Conservation (phyloP, 2,329 filamentous ascomycete species). For the Sclerotinia trifoliorum region DNA sequence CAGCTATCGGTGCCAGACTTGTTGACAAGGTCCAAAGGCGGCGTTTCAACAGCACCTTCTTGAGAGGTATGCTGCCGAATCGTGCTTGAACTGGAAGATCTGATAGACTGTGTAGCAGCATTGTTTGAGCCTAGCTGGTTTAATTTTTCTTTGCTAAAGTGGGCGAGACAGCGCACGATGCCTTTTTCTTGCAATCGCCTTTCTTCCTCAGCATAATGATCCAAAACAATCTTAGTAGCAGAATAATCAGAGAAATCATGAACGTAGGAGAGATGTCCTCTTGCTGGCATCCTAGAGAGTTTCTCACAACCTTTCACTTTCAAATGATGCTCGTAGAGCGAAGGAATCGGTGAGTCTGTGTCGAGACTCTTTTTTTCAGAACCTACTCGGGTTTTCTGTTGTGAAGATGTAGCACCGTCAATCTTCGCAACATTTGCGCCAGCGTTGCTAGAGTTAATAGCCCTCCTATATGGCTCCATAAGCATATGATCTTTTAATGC, state of each 20-base stretch:
- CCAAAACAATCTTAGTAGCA: slow-evolving; percentile 31
- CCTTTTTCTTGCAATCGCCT: slow-evolving; percentile 18
- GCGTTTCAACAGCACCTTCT: background rate
- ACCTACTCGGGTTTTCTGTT: background rate
- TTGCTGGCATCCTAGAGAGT: slow-evolving; percentile 13
- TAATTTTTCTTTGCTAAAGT: background rate
- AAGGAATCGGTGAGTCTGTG: background rate
- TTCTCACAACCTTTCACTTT: slow-evolving; percentile 8
- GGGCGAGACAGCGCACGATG: background rate
- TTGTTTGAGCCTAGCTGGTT: slow-evolving; percentile 3
- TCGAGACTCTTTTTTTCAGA: slow-evolving; percentile 12
- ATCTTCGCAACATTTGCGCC: background rate
- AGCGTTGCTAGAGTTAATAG: background rate
- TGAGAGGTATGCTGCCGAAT: slow-evolving; percentile 5
- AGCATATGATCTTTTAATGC: background rate
- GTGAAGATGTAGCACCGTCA: slow-evolving; percentile 10
- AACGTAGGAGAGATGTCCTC: slow-evolving; percentile 30
- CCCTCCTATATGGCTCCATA: background rate
- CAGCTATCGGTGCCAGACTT: background rate
- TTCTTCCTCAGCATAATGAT: slow-evolving; percentile 33
- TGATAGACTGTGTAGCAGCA: background rate
- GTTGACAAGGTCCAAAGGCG: background rate
- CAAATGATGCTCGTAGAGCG: background rate
- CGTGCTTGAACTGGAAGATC: slow-evolving; percentile 1
- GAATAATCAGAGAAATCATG: slow-evolving; percentile 35